phyloP scores from a whole-genome alignment of 805 yeast species.

The Candida dajiaensis region DNA sequence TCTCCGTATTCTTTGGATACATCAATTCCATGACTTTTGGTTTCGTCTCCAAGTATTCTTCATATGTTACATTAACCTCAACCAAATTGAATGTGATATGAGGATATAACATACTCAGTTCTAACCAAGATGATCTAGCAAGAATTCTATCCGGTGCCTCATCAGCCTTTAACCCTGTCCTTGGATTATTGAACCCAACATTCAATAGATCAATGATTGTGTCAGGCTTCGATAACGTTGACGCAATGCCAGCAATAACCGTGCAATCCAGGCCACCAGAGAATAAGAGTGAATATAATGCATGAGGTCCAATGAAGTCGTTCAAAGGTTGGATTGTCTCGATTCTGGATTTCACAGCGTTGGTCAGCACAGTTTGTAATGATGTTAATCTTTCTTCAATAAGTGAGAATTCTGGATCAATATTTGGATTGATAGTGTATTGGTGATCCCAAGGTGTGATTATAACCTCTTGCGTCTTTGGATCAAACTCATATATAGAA shows the following conservation, averaged over 20 bases:
- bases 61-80: constrained; percentile 70
- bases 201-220: constrained; percentile 67
- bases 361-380: constrained; percentile 27
- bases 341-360: constrained; percentile 46
- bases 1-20: constrained; percentile 82
- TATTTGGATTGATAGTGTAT: constrained; percentile 17
- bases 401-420: constrained; percentile 17
- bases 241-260: constrained; percentile 55
- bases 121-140: constrained; percentile 57
- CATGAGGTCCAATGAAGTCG: constrained; percentile 22
- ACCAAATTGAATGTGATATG: constrained; percentile 41
- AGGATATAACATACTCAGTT: constrained; percentile 40
- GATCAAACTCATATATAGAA: constrained; percentile 38
- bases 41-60: constrained; percentile 49
- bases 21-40: constrained; percentile 57
- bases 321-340: constrained; percentile 51
- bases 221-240: constrained; percentile 24
- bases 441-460: constrained; percentile 6
- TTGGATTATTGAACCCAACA: constrained; percentile 88
- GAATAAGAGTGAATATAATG: constrained; percentile 58
- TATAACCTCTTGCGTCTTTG: constrained; percentile 15
- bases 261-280: constrained; percentile 98
- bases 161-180: constrained; percentile 53
- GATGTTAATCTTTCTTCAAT: constrained; percentile 7
- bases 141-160: constrained; percentile 85